Evolutionary conservation across 2,329 filamentous ascomycete species (phyloP), one percentile per base, ranked within the genome.

Genomic region (Ophiocordyceps camponoti-floridani): DNA sequence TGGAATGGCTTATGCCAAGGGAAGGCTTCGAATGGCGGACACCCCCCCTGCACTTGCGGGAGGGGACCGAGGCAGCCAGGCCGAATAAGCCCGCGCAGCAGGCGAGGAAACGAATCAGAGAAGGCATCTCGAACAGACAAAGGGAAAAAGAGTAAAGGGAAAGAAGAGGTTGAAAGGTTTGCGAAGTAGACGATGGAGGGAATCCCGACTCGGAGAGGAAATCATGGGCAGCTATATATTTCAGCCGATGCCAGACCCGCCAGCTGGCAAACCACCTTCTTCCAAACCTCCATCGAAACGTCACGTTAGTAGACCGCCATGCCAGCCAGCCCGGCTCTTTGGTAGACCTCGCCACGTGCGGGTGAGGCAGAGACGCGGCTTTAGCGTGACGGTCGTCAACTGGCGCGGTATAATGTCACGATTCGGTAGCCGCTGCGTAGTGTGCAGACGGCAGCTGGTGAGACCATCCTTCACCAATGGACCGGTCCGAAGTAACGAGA

Each of bases 51-150:
- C 23, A 23, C 23, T 23, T 23, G 23, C 5, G 23, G 5, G 23
- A 23, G 23, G 59, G 49, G 16, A 51, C 59, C 2, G 53, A 47
- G 6, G 63, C 59, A 16, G 58, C 47, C 16, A 49, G 42, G 43
- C 51, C 50, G 16, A 58, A 47, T 31, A 51, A 28, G 49, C 51
- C 47, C 44, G 51, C 52, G 26, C 46, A 38, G 9, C 49, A 47
- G 7, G 48, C 49, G 44, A 51, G 27, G 27, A 44, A 48, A 33
- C 42, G 30, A 28, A 47, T n/a, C 28, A 33, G 43, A 11, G 45
- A 41, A 16, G 46, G 30, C 48, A 51, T 50, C 33, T 26, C 41
- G 26, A 44, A n/a, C 9, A 38, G 35, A 19, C n/a, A 38, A 19
- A 38, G 9, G 35, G 14, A 16, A 38, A 1, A 38, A 38, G 35